Conservation (phyloP, 192 early-diverging fungal species). For the Coemansia sp. region DNA sequence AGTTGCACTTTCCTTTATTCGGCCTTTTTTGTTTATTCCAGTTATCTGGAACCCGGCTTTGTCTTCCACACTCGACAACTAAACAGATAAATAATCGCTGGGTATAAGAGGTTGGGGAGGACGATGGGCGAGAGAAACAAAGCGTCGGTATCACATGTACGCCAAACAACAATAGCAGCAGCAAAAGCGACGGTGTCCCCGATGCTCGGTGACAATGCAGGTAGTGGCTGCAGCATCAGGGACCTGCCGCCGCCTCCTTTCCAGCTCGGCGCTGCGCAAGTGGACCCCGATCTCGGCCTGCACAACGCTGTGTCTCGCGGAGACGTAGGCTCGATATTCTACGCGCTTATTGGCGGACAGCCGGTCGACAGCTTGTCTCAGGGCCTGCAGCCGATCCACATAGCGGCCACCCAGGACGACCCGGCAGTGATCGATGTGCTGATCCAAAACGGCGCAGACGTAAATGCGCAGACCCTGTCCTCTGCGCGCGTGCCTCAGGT, state of each 20-base stretch:
- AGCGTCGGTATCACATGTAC: slow-evolving; percentile 6
- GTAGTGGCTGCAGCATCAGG: slow-evolving; percentile 2
- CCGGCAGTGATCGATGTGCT: slow-evolving; percentile 64
- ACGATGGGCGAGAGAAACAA: slow-evolving; percentile 6
- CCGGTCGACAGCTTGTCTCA: slow-evolving; percentile 66
- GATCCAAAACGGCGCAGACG: slow-evolving; percentile 67
- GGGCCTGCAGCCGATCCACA: slow-evolving; percentile 67
- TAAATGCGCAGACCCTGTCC: slow-evolving; percentile 58
- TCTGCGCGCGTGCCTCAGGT: not conserved
- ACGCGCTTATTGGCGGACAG: slow-evolving; percentile 57
- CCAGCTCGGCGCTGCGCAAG: not conserved
- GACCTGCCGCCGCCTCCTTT: slow-evolving; percentile 7
- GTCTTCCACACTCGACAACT: not conserved
- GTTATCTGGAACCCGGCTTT: not conserved
- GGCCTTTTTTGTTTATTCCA: not conserved
- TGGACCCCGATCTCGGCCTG: slow-evolving; percentile 33
- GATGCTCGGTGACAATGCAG: slow-evolving; percentile 4
- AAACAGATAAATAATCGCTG: no score
- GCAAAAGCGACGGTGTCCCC: not conserved
- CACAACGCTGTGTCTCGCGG: slow-evolving; percentile 40
- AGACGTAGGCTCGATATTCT: slow-evolving; percentile 48
- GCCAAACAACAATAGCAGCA: not conserved
- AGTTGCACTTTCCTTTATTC: not conserved
- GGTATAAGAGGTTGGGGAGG: no score
- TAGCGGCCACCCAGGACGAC: slow-evolving; percentile 63